Conservation (phyloP, 176 grass and related monocot genomes). For the Melocanna baccifera region DNA sequence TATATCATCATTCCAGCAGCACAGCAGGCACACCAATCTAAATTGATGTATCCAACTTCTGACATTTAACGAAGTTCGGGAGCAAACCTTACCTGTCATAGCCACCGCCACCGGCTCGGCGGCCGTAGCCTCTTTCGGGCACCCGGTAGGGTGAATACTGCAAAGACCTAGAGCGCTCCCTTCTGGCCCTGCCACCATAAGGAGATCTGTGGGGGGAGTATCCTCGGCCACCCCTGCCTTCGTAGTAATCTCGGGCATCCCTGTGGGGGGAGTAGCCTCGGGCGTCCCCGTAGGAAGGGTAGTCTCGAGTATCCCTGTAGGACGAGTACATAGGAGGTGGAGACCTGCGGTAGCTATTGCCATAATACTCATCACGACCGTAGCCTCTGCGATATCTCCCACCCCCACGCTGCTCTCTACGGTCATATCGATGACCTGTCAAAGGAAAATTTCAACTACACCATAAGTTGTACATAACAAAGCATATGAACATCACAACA, state of each 20-base stretch:
- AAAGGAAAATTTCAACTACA: neutral
- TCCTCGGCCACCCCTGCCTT: slow-evolving; percentile 33
- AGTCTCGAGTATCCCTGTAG: slow-evolving; percentile 47
- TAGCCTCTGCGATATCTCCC: slow-evolving; percentile 58
- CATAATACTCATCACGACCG: slow-evolving; percentile 61
- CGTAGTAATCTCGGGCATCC: slow-evolving; percentile 41
- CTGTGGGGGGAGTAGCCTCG: slow-evolving; percentile 53
- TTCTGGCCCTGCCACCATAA: slow-evolving; percentile 44
- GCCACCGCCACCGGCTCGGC: slow-evolving; percentile 35
- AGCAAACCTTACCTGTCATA: slow-evolving; percentile 39
- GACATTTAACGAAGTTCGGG: neutral
- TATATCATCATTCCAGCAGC: neutral
- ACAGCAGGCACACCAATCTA: slow-evolving; percentile 24
- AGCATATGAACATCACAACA: neutral
- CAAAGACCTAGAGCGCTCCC: slow-evolving; percentile 52
- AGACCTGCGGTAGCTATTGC: slow-evolving; percentile 53
- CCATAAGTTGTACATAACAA: neutral
- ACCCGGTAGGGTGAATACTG: slow-evolving; percentile 36
- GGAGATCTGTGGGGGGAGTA: slow-evolving; percentile 55
- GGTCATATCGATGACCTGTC: slow-evolving; percentile 45
- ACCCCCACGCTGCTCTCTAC: slow-evolving; percentile 29
- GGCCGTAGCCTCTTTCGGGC: slow-evolving; percentile 52
- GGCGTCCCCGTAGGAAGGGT: slow-evolving; percentile 44
- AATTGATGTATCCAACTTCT: neutral
- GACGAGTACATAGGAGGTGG: slow-evolving; percentile 54